Base-by-base conservation (phyloP, 441 rosid genomes). In the Erysimum pusillum region DNA sequence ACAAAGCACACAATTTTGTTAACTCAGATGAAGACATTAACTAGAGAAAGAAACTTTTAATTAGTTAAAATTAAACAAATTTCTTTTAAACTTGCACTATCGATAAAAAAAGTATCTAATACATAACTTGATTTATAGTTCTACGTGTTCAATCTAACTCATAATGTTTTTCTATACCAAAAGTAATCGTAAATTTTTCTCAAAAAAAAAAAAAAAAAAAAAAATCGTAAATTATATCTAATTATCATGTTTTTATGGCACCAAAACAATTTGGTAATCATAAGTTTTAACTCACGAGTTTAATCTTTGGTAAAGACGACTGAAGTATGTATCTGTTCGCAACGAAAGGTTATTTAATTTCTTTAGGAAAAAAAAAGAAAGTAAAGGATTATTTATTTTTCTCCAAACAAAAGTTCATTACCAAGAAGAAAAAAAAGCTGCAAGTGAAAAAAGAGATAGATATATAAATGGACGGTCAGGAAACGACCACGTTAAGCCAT, bases 401-500 rank as follows among this genome's bases (percentile, higher is more conserved):
- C 28, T 25, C 2, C 28, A 25, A 25, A 73, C 71, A 9, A 74
- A 67, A 64, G 69, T 65, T 84, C 65, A 76, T 63, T 76, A 74
- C 2, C 56, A 49, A 44, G 12, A n/a, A 6, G 41, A 45, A 41
- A 22, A 6, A 59, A 71, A 61, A 1, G 7, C 7, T 65, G 28
- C 18, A 69, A 42, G 42, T 14, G 0, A 6, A 22, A 9, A 46
- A 2, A 34, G 22, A 49, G 28, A 25, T 25, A 22, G 25, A 22
- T 22, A 22, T 22, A 22, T 25, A 49, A 63, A 74, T 17, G 79
- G 73, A 78, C 83, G 97, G 95, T 80, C 65, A 63, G 46, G 53
- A 82, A 76, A 80, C 80, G 76, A 68, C 93, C 95, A 90, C 97
- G 91, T 85, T 81, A 36, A 85, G 85, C 80, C 44, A 64, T 46